phyloP scores from a whole-genome alignment of 441 rosid genomes.

The Aquilaria agallochum region DNA sequence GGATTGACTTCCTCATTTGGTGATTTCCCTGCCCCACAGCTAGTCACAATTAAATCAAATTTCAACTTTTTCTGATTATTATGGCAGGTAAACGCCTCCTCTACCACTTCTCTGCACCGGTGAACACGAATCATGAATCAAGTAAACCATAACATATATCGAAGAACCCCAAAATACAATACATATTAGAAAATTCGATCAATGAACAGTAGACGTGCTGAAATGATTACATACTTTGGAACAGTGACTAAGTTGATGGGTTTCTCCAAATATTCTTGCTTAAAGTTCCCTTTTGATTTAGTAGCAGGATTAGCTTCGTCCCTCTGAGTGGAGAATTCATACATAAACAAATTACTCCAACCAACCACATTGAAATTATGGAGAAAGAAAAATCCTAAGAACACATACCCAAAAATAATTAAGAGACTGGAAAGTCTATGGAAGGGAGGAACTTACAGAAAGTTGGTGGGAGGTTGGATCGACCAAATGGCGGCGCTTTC shows the following conservation, averaged over 20 bases:
- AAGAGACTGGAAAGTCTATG: conserved; percentile 3
- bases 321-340: conserved; percentile 21
- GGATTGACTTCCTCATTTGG: conserved; percentile 9
- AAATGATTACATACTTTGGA: conserved; percentile 21
- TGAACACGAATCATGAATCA: not conserved
- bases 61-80: conserved; percentile 20
- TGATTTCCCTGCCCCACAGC: conserved; percentile 6
- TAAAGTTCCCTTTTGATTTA: conserved; percentile 3
- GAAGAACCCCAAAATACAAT: not conserved
- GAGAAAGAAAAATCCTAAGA: not conserved
- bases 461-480: conserved; percentile 16
- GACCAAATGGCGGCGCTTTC: conserved; percentile 21
- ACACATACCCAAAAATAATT: not conserved
- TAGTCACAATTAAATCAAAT: conserved; percentile 27
- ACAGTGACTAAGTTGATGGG: conserved; percentile 16
- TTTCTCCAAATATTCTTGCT: conserved; percentile 17
- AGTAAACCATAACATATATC: not conserved
- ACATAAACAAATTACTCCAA: not conserved
- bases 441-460: conserved; percentile 18
- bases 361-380: no score
- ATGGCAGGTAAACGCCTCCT: conserved; percentile 9
- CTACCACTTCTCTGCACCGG: conserved; percentile 13
- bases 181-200: not conserved
- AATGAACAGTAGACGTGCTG: not conserved
- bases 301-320: conserved; percentile 19